Base-by-base conservation (phyloP, 2,329 filamentous ascomycete genomes). In the Paradendryphiella salina region DNA sequence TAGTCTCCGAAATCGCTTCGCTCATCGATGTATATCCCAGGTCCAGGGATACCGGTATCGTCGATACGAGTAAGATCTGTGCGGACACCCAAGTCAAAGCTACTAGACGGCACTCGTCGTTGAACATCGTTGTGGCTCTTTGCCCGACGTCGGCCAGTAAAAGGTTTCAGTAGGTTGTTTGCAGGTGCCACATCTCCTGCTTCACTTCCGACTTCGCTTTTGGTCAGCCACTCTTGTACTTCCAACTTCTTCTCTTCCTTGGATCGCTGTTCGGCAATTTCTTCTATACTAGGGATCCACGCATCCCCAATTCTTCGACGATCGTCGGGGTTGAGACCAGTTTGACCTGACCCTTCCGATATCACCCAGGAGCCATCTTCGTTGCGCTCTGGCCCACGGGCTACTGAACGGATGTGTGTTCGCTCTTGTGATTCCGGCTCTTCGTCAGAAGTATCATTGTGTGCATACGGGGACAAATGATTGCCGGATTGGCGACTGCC, bases 201-300 rank as follows among this genome's bases (percentile, higher is more conserved):
- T 34, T 76, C 76, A 56, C 76, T 80, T n/a, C 76, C 76, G 10
- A 76, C 74, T 47, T 75, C 71, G 47, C 69, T 76, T 44, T 69
- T 73, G 11, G 70, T 76, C 3, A 82, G 74, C 82, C 82, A 84
- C 17, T 76, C 71, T 43, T 75, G 73, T 28, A 84, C 81, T 45
- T 82, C 79, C 7, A 75, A 72, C 50, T 82, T 81, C 59, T 78
- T 82, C 42, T 82, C 77, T 3, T 76, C 73, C 26, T 76, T 68
- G 28, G 76, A 70, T 41, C 77, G 75, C 50, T 76, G 70, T 35
- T 76, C 70, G 39, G 77, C 74, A 40, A 81, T 69, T 20, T 84
- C 80, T 39, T 80, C 79, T 6, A 81, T 70, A 40, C 76, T 82
- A 11, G 73, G 74, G 3, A 81, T 71, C 37, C 73, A 74, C 13